phyloP scores from a whole-genome alignment of 2,329 filamentous ascomycete genomes.

The Colletotrichum endophyticum region DNA sequence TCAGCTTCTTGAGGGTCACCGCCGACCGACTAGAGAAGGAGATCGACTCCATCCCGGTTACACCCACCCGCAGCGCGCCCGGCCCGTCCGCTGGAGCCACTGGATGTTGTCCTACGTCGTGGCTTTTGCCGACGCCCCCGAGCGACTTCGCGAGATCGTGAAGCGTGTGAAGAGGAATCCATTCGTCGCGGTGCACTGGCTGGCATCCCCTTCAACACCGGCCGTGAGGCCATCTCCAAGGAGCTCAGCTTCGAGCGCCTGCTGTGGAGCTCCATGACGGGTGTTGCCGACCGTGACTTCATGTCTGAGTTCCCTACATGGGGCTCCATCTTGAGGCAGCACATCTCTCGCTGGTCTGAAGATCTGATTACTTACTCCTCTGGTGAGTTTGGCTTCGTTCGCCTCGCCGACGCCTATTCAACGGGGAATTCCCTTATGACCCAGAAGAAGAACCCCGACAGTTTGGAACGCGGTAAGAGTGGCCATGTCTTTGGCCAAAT shows the following conservation, averaged over 20 bases:
- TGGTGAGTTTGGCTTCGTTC: constrained; percentile 77
- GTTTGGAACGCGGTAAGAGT: constrained; percentile 74
- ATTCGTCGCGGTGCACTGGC: constrained; percentile 78
- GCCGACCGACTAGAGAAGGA: constrained; percentile 74
- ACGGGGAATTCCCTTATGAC: constrained; percentile 82
- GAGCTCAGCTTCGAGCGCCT: constrained; percentile 82
- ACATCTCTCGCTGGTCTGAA: constrained; percentile 82
- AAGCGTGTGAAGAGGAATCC: constrained; percentile 76
- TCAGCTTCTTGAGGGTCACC: constrained; percentile 72
- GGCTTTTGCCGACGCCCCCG: constrained; percentile 74
- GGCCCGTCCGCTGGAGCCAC: constrained; percentile 82
- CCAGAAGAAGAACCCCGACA: constrained; percentile 85
- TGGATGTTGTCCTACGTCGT: constrained; percentile 80
- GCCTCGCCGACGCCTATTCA: constrained; percentile 78
- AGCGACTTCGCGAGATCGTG: constrained; percentile 76
- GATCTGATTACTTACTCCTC: constrained; percentile 86
- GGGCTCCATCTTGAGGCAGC: constrained; percentile 78
- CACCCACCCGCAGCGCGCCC: constrained; percentile 83
- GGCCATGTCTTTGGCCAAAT: constrained; percentile 82
- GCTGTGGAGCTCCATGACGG: constrained; percentile 78
- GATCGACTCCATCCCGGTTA: constrained; percentile 79
- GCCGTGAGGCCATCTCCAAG: constrained; percentile 77
- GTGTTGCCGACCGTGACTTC: constrained; percentile 81
- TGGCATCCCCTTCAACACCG: constrained; percentile 82
- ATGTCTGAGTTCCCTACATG: constrained; percentile 83